These are phyloP conservation scores for Claviceps capensis DNA, from an alignment of 2,329 filamentous ascomycete genomes.

Conservation along the genomic window DNA sequence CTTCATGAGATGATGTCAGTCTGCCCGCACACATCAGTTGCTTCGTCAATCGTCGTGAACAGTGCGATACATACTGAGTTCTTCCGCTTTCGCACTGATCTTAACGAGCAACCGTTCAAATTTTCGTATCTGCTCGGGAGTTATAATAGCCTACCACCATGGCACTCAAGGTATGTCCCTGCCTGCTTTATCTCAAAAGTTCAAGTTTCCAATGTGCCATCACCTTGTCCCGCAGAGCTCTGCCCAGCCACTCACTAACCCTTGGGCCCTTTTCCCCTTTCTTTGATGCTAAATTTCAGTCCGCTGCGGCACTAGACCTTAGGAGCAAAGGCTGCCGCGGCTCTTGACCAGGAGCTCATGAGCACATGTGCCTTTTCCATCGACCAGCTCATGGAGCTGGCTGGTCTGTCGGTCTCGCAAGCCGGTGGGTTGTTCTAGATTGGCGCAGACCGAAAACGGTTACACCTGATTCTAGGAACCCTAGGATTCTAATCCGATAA, in stretches of 20 bases:
- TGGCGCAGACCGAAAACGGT: not conserved
- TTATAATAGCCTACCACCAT: not conserved
- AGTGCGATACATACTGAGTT: not conserved
- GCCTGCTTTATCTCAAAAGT: not conserved
- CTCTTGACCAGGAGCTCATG: conserved; percentile 91
- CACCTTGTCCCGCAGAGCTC: too few relatives aligned
- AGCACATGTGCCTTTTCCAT: conserved; percentile 75
- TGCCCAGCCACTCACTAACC: too few relatives aligned
- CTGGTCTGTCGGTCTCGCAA: conserved; percentile 85
- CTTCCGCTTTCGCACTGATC: not conserved
- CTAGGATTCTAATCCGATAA: not conserved
- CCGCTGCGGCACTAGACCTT: conserved; percentile 49
- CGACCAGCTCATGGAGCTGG: conserved; percentile 94
- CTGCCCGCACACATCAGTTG: not conserved
- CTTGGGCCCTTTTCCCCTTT: too few relatives aligned
- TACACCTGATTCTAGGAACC: too few relatives aligned
- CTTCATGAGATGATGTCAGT: not conserved
- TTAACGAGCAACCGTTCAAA: not conserved
- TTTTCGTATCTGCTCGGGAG: too few relatives aligned
- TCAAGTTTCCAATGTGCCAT: too few relatives aligned
- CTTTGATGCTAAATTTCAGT: not conserved
- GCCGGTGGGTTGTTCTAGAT: conserved; percentile 41
- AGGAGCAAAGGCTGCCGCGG: conserved; percentile 72
- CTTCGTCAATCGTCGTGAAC: not conserved
- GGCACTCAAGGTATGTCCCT: not conserved